These are phyloP conservation scores for Kurtzmaniella quercitrusa DNA, from an alignment of 1,139 yeast genomes.

Conservation along the genomic window DNA sequence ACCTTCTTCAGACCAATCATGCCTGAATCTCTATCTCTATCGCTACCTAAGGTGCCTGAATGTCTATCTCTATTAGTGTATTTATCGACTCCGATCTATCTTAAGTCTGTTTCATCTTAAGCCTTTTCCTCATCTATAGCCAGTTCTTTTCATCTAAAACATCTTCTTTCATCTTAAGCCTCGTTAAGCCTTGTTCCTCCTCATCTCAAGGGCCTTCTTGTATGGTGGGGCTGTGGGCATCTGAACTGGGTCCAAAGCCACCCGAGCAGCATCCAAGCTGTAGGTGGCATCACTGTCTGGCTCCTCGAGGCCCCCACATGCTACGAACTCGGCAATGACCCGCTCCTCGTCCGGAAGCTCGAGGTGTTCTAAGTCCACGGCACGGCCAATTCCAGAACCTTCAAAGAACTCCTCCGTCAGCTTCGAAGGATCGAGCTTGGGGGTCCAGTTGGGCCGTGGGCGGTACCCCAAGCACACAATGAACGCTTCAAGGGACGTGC, in stretches of 20 bases:
- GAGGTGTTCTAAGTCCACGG: constrained; percentile 38
- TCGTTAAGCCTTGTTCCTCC: constrained; percentile 52
- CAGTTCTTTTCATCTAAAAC: too few species aligned
- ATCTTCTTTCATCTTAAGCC: too few species aligned
- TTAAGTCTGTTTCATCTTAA: too few species aligned
- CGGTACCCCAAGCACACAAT: constrained; percentile 85
- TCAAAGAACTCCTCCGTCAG: constrained; percentile 83
- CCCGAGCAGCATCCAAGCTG: constrained; percentile 46
- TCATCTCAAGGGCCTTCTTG: constrained; percentile 83
- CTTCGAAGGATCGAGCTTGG: constrained; percentile 50
- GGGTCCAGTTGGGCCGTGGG: constrained; percentile 81
- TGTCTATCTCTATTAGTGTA: too few species aligned
- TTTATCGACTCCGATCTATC: too few species aligned
- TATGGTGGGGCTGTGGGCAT: constrained; percentile 96
- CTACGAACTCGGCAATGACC: constrained; percentile 77
- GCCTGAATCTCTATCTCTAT: too few species aligned
- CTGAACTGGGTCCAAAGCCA: constrained; percentile 82
- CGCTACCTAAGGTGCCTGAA: too few species aligned
- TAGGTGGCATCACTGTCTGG: constrained; percentile 96
- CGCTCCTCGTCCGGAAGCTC: constrained; percentile 57
- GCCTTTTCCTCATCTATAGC: too few species aligned
- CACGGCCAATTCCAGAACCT: constrained; percentile 56
- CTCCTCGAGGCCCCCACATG: constrained; percentile 87
- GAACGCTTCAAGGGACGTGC: constrained; percentile 89
- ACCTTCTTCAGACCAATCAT: too few species aligned